A percentile compares a stretch with the other conserved stretches of the same genome.
Evolutionary conservation across 208 protist species (phyloP).

Genomic region (Trypanosomatidae sp.): DNA sequence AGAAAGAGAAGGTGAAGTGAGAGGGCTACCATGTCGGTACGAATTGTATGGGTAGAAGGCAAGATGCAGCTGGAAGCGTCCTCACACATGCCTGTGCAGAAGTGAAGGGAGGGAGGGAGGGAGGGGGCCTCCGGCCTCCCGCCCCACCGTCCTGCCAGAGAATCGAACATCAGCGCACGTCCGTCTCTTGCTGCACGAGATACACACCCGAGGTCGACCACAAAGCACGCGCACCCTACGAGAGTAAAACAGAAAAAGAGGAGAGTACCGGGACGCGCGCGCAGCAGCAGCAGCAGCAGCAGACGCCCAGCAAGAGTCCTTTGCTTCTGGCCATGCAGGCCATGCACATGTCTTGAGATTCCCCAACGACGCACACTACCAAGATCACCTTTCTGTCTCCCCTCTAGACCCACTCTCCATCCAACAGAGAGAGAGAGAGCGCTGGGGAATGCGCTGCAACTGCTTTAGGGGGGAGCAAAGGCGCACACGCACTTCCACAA

Average conservation of each 20-base stretch:
- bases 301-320: not conserved
- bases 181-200: not conserved
- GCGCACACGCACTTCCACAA: constrained; percentile 31
- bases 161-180: not conserved
- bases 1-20: not conserved
- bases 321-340: not conserved
- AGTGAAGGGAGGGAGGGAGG: not conserved
- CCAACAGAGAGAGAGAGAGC: not conserved
- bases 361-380: too few species aligned
- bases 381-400: not conserved
- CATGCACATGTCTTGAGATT: not conserved
- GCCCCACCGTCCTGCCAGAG: not conserved
- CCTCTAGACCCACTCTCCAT: not conserved
- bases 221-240: not conserved
- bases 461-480: not conserved
- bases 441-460: not conserved
- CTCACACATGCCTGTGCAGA: not conserved
- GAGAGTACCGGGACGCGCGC: not conserved
- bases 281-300: too few species aligned
- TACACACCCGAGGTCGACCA: not conserved
- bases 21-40: not conserved
- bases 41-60: not conserved
- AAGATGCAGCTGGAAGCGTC: not conserved
- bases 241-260: not conserved
- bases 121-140: not conserved